These are phyloP conservation scores for Cladosporium austrohemisphaericum DNA, from an alignment of 2,329 filamentous ascomycete genomes.

Conservation along the genomic window DNA sequence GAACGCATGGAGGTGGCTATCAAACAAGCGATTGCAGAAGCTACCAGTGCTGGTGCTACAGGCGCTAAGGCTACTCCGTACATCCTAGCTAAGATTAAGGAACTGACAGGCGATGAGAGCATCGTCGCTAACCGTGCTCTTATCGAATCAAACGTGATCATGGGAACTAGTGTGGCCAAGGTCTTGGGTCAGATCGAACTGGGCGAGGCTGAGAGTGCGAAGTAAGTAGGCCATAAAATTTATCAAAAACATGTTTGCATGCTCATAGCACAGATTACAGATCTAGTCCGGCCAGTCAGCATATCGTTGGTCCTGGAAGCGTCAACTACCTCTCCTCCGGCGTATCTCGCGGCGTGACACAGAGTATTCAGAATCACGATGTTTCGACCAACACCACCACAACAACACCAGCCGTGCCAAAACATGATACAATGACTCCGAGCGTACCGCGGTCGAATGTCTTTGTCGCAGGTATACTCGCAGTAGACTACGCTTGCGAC, in stretches of 20 bases:
- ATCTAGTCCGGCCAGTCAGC: conserved; percentile 7
- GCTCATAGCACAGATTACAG: conserved; percentile 16
- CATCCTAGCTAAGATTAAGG: conserved; percentile 72
- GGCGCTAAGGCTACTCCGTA: conserved; percentile 83
- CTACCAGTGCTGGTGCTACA: conserved; percentile 59
- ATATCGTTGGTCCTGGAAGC: conserved; percentile 16
- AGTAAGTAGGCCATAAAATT: conserved; percentile 19
- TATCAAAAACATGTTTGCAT: not conserved
- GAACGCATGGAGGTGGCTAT: conserved; percentile 68
- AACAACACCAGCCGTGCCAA: not conserved
- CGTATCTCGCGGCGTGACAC: conserved; percentile 24
- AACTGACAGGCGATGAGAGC: conserved; percentile 69
- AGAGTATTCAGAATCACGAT: not conserved
- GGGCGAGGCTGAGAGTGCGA: conserved; percentile 18
- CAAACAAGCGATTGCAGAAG: conserved; percentile 63
- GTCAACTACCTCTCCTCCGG: conserved; percentile 21
- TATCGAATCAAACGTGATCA: conserved; percentile 62
- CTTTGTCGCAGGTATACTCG: conserved; percentile 86
- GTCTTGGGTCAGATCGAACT: conserved; percentile 56
- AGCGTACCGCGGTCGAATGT: conserved; percentile 52
- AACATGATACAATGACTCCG: not conserved
- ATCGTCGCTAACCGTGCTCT: conserved; percentile 70
- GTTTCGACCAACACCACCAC: not conserved
- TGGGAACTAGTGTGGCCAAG: conserved; percentile 62
- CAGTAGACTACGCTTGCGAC: conserved; percentile 83